Conservation (phyloP, 2,329 filamentous ascomycete species). For the Mycogone perniciosa region DNA sequence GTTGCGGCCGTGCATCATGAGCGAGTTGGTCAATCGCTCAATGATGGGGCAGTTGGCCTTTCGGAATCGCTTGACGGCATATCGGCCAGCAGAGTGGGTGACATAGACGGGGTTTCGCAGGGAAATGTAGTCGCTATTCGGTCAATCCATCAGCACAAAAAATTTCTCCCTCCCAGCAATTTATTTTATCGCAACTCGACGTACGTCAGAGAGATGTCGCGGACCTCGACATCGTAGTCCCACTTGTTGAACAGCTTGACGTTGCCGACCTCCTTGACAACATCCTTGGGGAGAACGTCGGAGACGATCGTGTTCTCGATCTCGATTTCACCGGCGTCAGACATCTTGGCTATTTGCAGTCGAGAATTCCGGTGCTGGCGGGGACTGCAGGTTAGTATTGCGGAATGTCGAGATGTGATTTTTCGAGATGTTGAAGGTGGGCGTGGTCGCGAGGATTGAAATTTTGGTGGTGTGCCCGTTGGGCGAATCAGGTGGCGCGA, state of each 20-base stretch:
- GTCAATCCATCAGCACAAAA: conserved; percentile 27
- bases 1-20: conserved; percentile 99
- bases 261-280: conserved; percentile 80
- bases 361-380: conserved; percentile 31
- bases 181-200: conserved; percentile 19
- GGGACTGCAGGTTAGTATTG: conserved; percentile 33
- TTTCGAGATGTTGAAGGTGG: conserved; percentile 31
- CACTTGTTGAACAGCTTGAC: conserved; percentile 99
- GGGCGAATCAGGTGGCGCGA: conserved; percentile 30
- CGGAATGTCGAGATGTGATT: conserved; percentile 33
- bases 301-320: conserved; percentile 71
- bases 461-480: conserved; percentile 30
- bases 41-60: conserved; percentile 99
- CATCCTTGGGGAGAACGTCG: conserved; percentile 87
- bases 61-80: conserved; percentile 99
- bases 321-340: conserved; percentile 92
- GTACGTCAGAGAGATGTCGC: conserved; percentile 99
- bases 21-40: conserved; percentile 99
- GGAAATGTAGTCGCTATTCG: conserved; percentile 93
- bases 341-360: conserved; percentile 61
- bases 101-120: conserved; percentile 99
- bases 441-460: conserved; percentile 28
- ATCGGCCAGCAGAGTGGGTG: conserved; percentile 96
- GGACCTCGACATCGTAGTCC: conserved; percentile 97
- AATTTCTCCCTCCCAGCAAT: not conserved